These are phyloP conservation scores for Dendrobium chrysotoxum DNA, from an alignment of 106 monocot genomes.

Conservation along the genomic window DNA sequence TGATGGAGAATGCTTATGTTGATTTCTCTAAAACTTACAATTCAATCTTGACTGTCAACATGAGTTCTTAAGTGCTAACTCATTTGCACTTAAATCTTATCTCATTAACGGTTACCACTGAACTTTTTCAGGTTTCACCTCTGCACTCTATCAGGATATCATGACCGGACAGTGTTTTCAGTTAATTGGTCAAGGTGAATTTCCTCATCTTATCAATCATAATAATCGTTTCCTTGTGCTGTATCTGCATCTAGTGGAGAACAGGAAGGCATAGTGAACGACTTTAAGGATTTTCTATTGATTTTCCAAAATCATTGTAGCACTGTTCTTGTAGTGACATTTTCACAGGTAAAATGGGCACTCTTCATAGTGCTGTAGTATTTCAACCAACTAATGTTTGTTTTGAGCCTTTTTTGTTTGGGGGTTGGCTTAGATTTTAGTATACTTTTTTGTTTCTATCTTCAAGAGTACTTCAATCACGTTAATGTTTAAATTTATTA, in stretches of 20 bases:
- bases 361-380: neutral
- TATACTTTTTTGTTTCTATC: no score
- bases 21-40: neutral
- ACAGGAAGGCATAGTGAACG: neutral
- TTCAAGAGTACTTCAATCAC: no score
- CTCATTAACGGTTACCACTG: constrained; percentile 7
- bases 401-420: neutral
- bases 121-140: constrained; percentile 53
- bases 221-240: neutral
- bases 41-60: neutral
- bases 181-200: constrained; percentile 77
- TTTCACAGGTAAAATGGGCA: no score
- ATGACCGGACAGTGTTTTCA: constrained; percentile 68
- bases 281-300: neutral
- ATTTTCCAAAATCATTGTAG: neutral
- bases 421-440: neutral
- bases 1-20: neutral
- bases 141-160: constrained; percentile 66
- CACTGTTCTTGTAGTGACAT: neutral
- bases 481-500: no score
- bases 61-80: neutral
- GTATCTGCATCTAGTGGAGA: neutral
- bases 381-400: neutral
- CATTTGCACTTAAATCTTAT: neutral
- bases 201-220: neutral